Conservation (phyloP, 2,329 filamentous ascomycete genomes). For the Fusarium heterosporum region DNA sequence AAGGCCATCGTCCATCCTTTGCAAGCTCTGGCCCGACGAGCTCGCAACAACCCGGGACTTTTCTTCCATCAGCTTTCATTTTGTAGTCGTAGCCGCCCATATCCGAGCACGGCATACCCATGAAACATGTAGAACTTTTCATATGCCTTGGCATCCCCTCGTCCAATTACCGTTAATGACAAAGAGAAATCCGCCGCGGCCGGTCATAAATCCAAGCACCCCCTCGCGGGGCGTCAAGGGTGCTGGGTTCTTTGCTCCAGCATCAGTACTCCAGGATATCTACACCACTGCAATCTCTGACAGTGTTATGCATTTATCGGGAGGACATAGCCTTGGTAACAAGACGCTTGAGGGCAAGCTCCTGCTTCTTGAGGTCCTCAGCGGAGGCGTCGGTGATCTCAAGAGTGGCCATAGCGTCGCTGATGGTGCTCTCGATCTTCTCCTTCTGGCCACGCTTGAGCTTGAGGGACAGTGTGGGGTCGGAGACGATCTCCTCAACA, state of each 20-base stretch:
- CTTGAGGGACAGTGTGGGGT: constrained; percentile 95
- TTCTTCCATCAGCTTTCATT: constrained; percentile 46
- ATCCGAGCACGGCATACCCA: constrained; percentile 42
- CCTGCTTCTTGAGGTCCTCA: constrained; percentile 99
- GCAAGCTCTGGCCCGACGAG: constrained; percentile 41
- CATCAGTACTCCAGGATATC: constrained; percentile 35
- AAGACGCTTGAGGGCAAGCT: constrained; percentile 95
- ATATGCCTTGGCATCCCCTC: constrained; percentile 51
- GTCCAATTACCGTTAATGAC: constrained; percentile 51
- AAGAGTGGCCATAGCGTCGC: constrained; percentile 96
- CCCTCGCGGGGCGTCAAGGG: constrained; percentile 36
- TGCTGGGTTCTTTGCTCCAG: constrained; percentile 34
- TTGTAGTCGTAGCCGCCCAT: constrained; percentile 45
- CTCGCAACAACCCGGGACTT: constrained; percentile 38
- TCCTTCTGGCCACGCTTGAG: constrained; percentile 99
- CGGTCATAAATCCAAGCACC: constrained; percentile 33
- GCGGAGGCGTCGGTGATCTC: constrained; percentile 92
- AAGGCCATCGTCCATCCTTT: constrained; percentile 44
- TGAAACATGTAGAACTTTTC: constrained; percentile 53
- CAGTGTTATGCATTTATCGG: constrained; percentile 68
- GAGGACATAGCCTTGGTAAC: constrained; percentile 99
- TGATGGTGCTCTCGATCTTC: constrained; percentile 97
- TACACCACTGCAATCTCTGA: constrained; percentile 33
- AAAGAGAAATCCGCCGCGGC: constrained; percentile 42
- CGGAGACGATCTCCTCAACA: constrained; percentile 98